Evolutionary conservation across 2,329 filamentous ascomycete genomes (phyloP).

Genomic region (Fusarium sororula): DNA sequence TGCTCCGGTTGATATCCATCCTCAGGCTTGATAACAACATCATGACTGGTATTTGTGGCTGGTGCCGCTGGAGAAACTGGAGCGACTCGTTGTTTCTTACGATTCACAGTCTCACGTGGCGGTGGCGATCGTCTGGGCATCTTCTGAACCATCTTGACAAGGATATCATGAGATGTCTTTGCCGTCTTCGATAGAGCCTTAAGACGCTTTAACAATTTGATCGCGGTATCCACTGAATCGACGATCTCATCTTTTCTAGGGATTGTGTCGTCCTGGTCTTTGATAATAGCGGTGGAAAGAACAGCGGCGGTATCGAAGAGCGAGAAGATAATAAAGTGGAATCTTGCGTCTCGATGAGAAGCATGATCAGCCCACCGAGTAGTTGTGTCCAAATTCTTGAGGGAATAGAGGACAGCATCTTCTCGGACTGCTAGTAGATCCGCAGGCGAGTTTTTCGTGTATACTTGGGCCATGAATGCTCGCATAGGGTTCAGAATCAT

Average conservation of each 20-base stretch:
- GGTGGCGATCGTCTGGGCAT: conserved; percentile 41
- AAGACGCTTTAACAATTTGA: conserved; percentile 46
- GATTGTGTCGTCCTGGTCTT: conserved; percentile 53
- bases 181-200: conserved; percentile 47
- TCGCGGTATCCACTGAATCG: conserved; percentile 49
- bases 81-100: conserved; percentile 23
- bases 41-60: not conserved
- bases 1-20: not conserved
- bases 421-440: conserved; percentile 49
- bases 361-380: conserved; percentile 54
- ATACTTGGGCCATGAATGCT: conserved; percentile 53
- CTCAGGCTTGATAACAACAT: conserved; percentile 4
- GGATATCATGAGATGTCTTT: conserved; percentile 48
- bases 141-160: conserved; percentile 43
- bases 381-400: conserved; percentile 53
- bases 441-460: conserved; percentile 37
- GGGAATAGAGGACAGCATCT: conserved; percentile 53
- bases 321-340: conserved; percentile 61
- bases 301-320: conserved; percentile 62
- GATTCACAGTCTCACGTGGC: not conserved
- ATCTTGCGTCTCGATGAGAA: conserved; percentile 57
- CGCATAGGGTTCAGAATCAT: conserved; percentile 59
- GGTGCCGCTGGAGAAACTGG: not conserved
- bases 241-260: conserved; percentile 51
- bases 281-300: conserved; percentile 59